Evolutionary conservation across 345 rosid genomes (phyloP), one percentile per base, ranked within the genome.

Genomic region (Populus davidiana): DNA sequence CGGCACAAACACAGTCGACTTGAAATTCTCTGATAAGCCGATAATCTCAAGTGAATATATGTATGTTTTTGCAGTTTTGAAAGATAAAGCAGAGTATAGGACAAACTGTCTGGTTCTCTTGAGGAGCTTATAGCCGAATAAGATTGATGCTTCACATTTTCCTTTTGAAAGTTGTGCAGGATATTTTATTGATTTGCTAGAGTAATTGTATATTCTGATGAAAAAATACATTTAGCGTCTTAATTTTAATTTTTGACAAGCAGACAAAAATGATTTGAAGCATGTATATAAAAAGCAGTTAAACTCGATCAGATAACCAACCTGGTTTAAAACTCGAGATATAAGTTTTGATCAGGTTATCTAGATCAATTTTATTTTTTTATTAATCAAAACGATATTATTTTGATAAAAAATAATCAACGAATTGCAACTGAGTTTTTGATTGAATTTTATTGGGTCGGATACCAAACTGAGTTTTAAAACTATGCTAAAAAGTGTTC

Each of bases 201-300:
- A 29, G 20, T 7, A 35, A 4, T 23, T 27, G 17, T 14, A 25
- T 25, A 23, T 36, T 38, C 12, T 7, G 25, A 17, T 54, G 73
- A 75, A 39, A 35, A 20, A 33, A 20, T 33, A 4, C 27, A 7
- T 20, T 49, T 14, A 29, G 77, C 33, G 17, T 62, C 66, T n/a
- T 72, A 27, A 69, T 43, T 43, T 65, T 5, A 52, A 47, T 25
- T 29, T 63, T 73, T 77, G 33, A 74, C 91, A 96, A 98, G 91
- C 84, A 70, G 90, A 89, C 5, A 33, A 33, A 33, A 76, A 16
- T 88, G 84, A 86, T 62, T 65, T 25, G 35, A 33, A 33, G 5
- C 5, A 33, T 4, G 3, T 33, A 33, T 27, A 27, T 27, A 27
- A 1, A 27, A 27, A 27, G 27, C 27, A 27, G 27, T 27, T 27